These are phyloP conservation scores for Daldinia eschscholtzii DNA, from an alignment of 2,329 filamentous ascomycete genomes.

Conservation along the genomic window DNA sequence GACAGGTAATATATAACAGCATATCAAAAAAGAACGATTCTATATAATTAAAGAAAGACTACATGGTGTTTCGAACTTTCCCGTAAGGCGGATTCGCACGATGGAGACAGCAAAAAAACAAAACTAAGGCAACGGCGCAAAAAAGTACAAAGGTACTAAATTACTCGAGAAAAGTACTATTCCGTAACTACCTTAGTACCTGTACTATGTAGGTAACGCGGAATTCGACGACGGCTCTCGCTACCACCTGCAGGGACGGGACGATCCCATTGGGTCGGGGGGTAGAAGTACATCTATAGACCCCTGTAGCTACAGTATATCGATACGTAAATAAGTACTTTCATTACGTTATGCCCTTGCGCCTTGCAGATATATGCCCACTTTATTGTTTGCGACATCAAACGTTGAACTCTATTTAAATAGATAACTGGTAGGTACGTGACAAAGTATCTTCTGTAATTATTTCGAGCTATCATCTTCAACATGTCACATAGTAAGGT, in stretches of 20 bases:
- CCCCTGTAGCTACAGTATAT: constrained; percentile 10
- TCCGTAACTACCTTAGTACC: constrained; percentile 10
- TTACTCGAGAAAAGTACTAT: background rate
- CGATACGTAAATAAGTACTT: background rate
- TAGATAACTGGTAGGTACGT: background rate
- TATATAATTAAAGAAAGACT: constrained; percentile 16
- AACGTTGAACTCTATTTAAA: constrained; percentile 2
- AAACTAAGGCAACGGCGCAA: constrained; percentile 13
- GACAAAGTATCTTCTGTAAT: background rate
- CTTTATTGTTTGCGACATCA: constrained; percentile 2
- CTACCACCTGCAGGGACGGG: constrained; percentile 33
- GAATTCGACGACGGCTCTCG: constrained; percentile 6
- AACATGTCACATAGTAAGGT: constrained; percentile 62
- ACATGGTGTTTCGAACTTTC: constrained; percentile 26
- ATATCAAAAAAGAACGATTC: constrained; percentile 31
- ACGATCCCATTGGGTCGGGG: constrained; percentile 26
- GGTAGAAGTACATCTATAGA: constrained; percentile 11
- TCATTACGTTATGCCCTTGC: constrained; percentile 7
- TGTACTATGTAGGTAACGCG: background rate
- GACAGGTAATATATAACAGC: constrained; percentile 9
- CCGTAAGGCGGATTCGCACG: background rate
- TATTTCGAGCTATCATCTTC: constrained; percentile 1
- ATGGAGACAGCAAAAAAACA: constrained; percentile 17
- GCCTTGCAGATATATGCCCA: constrained; percentile 15
- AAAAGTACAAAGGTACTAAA: background rate